phyloP scores from a whole-genome alignment of 306 rosid species.

The Dalbergia cultrata region DNA sequence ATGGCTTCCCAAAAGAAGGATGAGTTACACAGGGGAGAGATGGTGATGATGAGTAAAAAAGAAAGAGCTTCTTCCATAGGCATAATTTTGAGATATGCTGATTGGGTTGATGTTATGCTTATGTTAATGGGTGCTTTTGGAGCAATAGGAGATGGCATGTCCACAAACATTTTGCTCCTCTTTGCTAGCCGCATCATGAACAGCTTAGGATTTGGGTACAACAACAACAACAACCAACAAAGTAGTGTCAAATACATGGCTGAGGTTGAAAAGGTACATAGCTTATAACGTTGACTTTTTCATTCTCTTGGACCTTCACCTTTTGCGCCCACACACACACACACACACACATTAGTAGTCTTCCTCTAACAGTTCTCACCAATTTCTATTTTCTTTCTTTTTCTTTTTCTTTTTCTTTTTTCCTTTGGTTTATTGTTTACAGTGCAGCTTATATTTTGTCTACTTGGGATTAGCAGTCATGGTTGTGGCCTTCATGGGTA shows the following conservation, averaged over 20 bases:
- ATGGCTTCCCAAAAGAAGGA: constrained; percentile 57
- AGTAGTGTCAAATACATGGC: constrained; percentile 67
- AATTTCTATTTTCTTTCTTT: constrained; percentile 14
- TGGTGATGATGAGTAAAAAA: constrained; percentile 36
- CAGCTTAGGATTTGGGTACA: constrained; percentile 69
- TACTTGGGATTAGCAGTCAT: constrained; percentile 93
- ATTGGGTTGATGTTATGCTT: constrained; percentile 78
- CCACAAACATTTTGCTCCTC: constrained; percentile 79
- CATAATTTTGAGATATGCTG: constrained; percentile 74
- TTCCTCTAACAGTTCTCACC: not conserved
- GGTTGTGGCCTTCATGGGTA: constrained; percentile 95
- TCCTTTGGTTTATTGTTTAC: constrained; percentile 49
- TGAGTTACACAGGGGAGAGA: constrained; percentile 10
- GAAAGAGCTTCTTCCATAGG: constrained; percentile 48
- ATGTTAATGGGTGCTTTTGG: constrained; percentile 85
- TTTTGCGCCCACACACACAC: not conserved
- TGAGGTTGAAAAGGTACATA: constrained; percentile 76
- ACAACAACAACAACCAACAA: constrained; percentile 35
- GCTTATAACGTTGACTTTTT: constrained; percentile 20
- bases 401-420: not conserved
- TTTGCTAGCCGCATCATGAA: constrained; percentile 93
- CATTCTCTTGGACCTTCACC: constrained; percentile 5
- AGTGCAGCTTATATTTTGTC: constrained; percentile 95
- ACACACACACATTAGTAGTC: not conserved
- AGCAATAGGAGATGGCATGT: constrained; percentile 95